These are phyloP conservation scores for Haemoproteus tartakovskyi DNA, from an alignment of 169 alveolate species.

Conservation along the genomic window DNA sequence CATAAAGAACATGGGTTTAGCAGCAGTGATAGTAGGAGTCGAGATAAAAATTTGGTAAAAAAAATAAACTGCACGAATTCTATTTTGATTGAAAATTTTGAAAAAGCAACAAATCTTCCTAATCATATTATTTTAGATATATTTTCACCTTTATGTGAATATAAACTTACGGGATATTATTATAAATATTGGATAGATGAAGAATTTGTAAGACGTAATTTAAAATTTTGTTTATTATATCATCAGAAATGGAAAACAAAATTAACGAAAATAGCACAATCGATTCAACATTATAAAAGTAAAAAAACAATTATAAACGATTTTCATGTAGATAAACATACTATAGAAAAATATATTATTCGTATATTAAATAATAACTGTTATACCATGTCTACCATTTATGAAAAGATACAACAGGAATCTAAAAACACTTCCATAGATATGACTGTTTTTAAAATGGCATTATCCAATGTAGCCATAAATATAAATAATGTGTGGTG, in stretches of 20 bases:
- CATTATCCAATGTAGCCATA: conserved; percentile 38
- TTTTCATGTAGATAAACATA: conserved; percentile 35
- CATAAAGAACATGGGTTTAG: neutral
- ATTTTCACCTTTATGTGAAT: conserved; percentile 54
- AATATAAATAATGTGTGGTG: conserved; percentile 57
- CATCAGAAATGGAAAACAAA: conserved; percentile 62
- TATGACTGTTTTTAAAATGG: conserved; percentile 19
- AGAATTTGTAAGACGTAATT: conserved; percentile 9
- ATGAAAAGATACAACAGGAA: conserved; percentile 33
- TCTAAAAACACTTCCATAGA: conserved; percentile 23
- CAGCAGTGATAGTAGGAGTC: neutral
- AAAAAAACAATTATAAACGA: conserved; percentile 57
- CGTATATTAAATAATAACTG: conserved; percentile 46
- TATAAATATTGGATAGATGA: conserved; percentile 60
- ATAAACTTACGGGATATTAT: conserved; percentile 63
- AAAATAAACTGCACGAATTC: conserved; percentile 40
- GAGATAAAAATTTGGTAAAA: neutral
- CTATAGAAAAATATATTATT: conserved; percentile 50
- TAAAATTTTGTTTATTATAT: conserved; percentile 22
- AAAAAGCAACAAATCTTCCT: conserved; percentile 65
- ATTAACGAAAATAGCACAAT: conserved; percentile 54
- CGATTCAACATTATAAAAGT: conserved; percentile 52
- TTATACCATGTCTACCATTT: conserved; percentile 30
- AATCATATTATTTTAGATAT: conserved; percentile 25
- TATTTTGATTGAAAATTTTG: conserved; percentile 61